Base-by-base conservation (phyloP, 768 basidiomycete species). In the Astraeus odoratus region DNA sequence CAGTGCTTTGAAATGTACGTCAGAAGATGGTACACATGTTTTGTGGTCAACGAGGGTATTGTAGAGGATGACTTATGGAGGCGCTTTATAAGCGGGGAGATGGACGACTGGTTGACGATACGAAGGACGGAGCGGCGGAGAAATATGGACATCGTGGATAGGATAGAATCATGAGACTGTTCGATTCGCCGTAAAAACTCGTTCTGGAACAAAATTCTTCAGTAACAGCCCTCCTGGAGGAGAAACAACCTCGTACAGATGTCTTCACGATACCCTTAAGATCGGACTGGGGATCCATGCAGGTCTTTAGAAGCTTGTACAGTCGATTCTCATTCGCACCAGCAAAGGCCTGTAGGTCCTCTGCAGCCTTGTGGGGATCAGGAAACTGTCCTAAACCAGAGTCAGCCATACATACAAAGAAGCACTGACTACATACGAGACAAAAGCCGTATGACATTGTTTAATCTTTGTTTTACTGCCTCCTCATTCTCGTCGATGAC, bases 401-500 rank as follows among this genome's bases (percentile, higher is more conserved):
- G 15, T 20, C 3, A 24, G 37, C 34, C 18, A 30, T 8, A 22
- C 12, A 18, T 6, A 8, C 19, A 16, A 23, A 13, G 18, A 38
- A 26, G 35, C 15, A 29, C 36, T 23, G 15, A 25, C n/a, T 37
- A 68, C 77, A 23, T 51, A 89, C 89, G 59, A 34, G 87, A 72
- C 10, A 93, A 61, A 26, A 74, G 68, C 47, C 77, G 74, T 44
- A 81, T 75, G 13, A 80, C 56, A 4, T 52, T 54, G 34, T 76
- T 75, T 25, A 96, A 68, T 39, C 71, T 72, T 13, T 70, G 73
- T 39, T 69, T 70, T 42, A 88, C 67, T 1, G 57, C 57, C 36
- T 86, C 85, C 56, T 88, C 87, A 50, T 91, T 72, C 50, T 85
- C 78, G 54, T 96, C 93, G 40, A 96, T 86, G 36, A 92, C 74